Evolutionary conservation across 1,284 basidiomycete species (phyloP), one percentile per base, ranked within the genome.

Genomic region (Tylopilus orsonianus): DNA sequence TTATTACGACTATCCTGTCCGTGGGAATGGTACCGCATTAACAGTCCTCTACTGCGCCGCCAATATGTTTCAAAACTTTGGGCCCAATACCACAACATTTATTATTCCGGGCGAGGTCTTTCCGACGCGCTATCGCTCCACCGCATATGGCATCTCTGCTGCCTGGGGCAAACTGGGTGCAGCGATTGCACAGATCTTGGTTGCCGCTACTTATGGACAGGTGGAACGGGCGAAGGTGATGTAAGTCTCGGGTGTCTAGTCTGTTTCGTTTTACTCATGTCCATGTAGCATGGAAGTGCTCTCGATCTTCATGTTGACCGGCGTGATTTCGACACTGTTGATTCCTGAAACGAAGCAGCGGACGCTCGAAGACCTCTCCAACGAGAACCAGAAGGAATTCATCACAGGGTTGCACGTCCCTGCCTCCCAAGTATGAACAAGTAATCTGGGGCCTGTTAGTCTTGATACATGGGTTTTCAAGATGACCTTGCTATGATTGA

Each of bases 21-120:
- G n/a, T n/a, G n/a, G n/a, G n/a, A 32, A 16, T n/a, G 3, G 57
- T 70, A 69, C 47, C 36, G 67, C 74, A 12, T 80, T 86, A 66
- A 74, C 84, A 44, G 75, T 77, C 62, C 71, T 84, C 35, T 84
- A 78, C 64, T 81, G 79, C 9, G 19, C 22, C 9, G 7, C 35
- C 8, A 36, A 36, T 8, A 22, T 36, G 4, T 36, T 36, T 20
- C 35, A 36, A 14, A 36, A 36, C 13, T 36, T 36, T 19, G 33
- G 33, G 3, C 33, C 33, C 7, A 34, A 34, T 18, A 34, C 33
- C 1, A 34, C 33, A 8, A 19, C 16, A 20, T 36, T 36, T 12
- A 14, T 36, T 16, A 8, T 36, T 5, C 35, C 35, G 5, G 35
- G 35, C 12, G 35, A 36, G 20, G 35, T 14, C 2, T 36, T 36